These are phyloP conservation scores for Obelidium mucronatum DNA, from an alignment of 192 early-diverging fungal genomes.

Conservation along the genomic window DNA sequence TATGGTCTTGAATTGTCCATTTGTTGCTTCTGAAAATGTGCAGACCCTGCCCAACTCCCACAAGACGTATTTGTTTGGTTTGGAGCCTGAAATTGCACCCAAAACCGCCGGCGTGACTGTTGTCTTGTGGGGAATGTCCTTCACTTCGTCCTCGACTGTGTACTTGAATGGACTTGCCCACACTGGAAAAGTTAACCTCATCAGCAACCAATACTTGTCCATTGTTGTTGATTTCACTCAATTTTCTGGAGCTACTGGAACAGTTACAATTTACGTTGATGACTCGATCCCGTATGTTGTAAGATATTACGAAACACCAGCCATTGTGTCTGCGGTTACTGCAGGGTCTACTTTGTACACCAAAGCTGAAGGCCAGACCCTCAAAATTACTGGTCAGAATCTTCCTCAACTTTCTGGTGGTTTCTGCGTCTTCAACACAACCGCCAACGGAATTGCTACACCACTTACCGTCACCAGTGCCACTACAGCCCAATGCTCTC, in stretches of 20 bases:
- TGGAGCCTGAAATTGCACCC: conserved; percentile 31
- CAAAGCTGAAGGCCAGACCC: neutral
- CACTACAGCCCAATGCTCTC: conserved; percentile 22
- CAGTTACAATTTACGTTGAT: conserved; percentile 32
- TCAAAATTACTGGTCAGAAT: conserved; percentile 16
- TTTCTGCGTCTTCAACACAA: conserved; percentile 39
- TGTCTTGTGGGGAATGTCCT: conserved; percentile 20
- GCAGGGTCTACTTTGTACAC: conserved; percentile 18
- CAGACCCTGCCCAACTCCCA: neutral
- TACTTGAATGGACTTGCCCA: conserved; percentile 31
- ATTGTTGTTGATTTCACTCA: conserved; percentile 32
- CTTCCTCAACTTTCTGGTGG: conserved; percentile 18
- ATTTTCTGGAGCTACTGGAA: conserved; percentile 23
- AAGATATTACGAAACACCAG: conserved; percentile 27
- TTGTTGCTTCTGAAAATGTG: conserved; percentile 2
- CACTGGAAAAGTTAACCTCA: conserved; percentile 3
- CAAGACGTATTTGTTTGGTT: conserved; percentile 21
- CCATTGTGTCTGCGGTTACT: neutral
- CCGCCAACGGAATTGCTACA: conserved; percentile 9
- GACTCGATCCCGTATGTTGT: conserved; percentile 34
- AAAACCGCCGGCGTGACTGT: conserved; percentile 28
- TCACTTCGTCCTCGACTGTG: conserved; percentile 17
- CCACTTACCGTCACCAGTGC: conserved; percentile 21
- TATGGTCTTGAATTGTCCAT: conserved; percentile 32
- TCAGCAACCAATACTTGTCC: conserved; percentile 16